Evolutionary conservation across 208 protist genomes (phyloP).

Genomic region (Trichomonas vaginalis): DNA sequence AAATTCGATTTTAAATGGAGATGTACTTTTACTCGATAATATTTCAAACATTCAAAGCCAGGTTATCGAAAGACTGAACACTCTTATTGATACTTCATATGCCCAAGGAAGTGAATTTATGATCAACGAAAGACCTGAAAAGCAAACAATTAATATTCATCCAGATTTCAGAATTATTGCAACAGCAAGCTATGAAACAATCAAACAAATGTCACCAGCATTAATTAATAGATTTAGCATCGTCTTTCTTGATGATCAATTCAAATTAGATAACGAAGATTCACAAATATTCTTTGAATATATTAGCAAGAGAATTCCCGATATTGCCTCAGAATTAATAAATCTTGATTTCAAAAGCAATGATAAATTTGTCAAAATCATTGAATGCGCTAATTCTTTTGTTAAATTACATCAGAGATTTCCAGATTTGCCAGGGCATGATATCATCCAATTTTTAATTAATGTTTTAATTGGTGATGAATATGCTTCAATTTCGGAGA

Average conservation of each 20-base stretch:
- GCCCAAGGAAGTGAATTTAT: not conserved
- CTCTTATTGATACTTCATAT: not conserved
- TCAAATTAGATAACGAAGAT: not conserved
- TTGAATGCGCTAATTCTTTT: too few relatives aligned
- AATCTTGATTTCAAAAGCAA: too few relatives aligned
- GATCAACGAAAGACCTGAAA: not conserved
- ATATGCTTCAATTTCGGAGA: too few relatives aligned
- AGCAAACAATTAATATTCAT: not conserved
- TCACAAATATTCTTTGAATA: too few relatives aligned
- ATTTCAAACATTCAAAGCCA: not conserved
- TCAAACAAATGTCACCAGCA: not conserved
- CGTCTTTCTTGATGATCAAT: not conserved
- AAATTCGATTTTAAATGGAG: not conserved
- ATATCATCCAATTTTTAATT: too few relatives aligned
- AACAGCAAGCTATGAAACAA: not conserved
- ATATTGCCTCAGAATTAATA: too few relatives aligned
- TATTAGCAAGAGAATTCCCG: too few relatives aligned
- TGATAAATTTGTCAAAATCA: too few relatives aligned
- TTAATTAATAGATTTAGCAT: not conserved
- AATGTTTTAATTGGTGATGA: too few relatives aligned
- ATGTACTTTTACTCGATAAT: not conserved
- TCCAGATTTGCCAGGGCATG: too few relatives aligned
- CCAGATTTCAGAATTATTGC: not conserved
- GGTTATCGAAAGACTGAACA: not conserved
- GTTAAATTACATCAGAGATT: too few relatives aligned